These are phyloP conservation scores for Eucalyptus sideroxylon DNA, from an alignment of 345 rosid species.

Conservation along the genomic window DNA sequence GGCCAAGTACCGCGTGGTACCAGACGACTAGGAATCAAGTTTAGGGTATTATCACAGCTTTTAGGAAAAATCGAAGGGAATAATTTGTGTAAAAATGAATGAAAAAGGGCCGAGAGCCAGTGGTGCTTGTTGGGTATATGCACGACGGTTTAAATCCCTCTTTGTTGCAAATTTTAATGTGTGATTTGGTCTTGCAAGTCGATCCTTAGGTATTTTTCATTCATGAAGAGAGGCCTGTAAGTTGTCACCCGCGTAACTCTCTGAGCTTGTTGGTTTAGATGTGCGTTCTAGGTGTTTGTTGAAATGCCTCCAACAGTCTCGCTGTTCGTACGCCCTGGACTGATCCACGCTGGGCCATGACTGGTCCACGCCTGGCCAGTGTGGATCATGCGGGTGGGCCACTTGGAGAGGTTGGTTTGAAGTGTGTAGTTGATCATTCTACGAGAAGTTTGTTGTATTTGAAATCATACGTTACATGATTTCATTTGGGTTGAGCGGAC, in stretches of 20 bases:
- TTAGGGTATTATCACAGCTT: neutral
- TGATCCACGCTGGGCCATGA: neutral
- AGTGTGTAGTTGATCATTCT: neutral
- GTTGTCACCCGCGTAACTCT: neutral
- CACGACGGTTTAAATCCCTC: rapidly evolving
- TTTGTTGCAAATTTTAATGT: neutral
- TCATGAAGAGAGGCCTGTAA: neutral
- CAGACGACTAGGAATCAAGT: neutral
- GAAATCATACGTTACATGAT: neutral
- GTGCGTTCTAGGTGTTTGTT: neutral
- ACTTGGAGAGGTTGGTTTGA: neutral
- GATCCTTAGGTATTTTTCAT: neutral
- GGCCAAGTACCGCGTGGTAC: neutral
- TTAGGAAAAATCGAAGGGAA: rapidly evolving
- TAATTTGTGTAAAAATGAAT: neutral
- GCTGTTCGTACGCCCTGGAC: rapidly evolving
- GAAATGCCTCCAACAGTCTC: neutral
- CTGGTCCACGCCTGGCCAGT: neutral
- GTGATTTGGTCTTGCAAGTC: neutral
- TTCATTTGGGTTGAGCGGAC: neutral
- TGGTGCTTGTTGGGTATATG: rapidly evolving
- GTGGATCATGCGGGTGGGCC: too few species aligned
- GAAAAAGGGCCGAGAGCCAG: neutral
- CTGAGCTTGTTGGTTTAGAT: neutral
- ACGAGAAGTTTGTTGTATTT: neutral